Conservation (phyloP, 176 grass and related monocot species). For the Hordeum marinum region DNA sequence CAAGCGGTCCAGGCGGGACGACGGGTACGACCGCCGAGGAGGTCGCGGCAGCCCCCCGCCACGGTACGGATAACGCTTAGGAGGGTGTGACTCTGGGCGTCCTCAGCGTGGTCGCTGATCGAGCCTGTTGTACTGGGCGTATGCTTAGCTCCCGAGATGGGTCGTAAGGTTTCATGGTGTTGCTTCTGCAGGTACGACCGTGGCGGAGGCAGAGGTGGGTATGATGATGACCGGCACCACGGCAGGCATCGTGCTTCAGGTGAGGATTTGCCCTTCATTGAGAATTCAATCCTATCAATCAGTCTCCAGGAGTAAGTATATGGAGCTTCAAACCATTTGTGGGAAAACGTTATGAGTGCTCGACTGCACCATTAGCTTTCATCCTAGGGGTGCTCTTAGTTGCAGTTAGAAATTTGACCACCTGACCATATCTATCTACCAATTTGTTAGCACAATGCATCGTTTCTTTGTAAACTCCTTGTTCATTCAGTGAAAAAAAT, state of each 20-base stretch:
- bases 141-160: background rate
- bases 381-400: background rate
- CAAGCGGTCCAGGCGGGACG: conserved; percentile 79
- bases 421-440: background rate
- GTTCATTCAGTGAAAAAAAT: background rate
- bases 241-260: conserved; percentile 58
- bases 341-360: too few species aligned
- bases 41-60: conserved; percentile 69
- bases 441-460: background rate
- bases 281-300: background rate
- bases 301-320: background rate
- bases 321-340: background rate
- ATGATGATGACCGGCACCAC: conserved; percentile 66
- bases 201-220: conserved; percentile 67
- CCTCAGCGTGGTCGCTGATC: background rate
- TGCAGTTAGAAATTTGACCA: background rate
- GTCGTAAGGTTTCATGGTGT: background rate
- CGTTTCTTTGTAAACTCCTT: background rate
- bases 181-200: conserved; percentile 49
- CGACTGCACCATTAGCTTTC: too few species aligned
- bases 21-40: conserved; percentile 78
- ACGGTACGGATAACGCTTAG: conserved; percentile 43
- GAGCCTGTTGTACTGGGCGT: background rate
- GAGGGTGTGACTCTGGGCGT: conserved; percentile 3
- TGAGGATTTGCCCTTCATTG: background rate